Evolutionary conservation across 2,329 filamentous ascomycete genomes (phyloP), one percentile per base, ranked within the genome.

Genomic region (Penicillium sp.): DNA sequence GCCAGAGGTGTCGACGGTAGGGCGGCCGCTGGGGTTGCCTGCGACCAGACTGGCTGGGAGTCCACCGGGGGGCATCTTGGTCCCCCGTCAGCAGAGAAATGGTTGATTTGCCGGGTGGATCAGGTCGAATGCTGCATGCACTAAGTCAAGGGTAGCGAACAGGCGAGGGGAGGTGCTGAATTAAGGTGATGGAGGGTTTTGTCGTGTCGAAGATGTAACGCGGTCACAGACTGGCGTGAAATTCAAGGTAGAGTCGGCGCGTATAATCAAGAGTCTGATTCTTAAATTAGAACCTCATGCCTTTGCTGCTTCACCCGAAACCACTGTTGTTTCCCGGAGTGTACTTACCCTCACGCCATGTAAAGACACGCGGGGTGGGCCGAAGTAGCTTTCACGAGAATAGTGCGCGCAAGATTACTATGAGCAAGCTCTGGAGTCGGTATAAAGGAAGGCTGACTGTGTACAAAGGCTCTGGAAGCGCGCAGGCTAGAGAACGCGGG

Each of bases 11-110:
- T 71, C 74, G 57, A 72, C 58, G 19, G 68, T 69, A 39, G 71
- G 70, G 56, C 70, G 67, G 62, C 67, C 65, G 56, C 67, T 68
- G 53, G 72, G 69, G 58, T 75, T 73, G 59, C 74, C 74, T 59
- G 74, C 73, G 62, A 76, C 70, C 62, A 76, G 68, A 64, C 71
- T 74, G 59, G 73, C 69, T 61, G 74, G 74, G 57, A 73, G 69
- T 63, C 73, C 73, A 66, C 71, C 70, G 63, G 73, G 69, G 70
- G 73, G 70, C 73, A 76, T 76, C 54, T 67, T 67, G 68, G 61
- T 63, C 61, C 62, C 62, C 61, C 61, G 60, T 65, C 55, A 61
- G 40, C 48, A 45, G 54, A 57, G 40, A 26, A 35, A 58, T 46
- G 38, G 30, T 14, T 36, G 29, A n/a, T 39, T 42, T 47, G 41